A percentile compares a stretch with the other conserved stretches of the same genome.
Evolutionary conservation across 805 yeast species (phyloP).

Genomic region (Candida coquimbonensis): DNA sequence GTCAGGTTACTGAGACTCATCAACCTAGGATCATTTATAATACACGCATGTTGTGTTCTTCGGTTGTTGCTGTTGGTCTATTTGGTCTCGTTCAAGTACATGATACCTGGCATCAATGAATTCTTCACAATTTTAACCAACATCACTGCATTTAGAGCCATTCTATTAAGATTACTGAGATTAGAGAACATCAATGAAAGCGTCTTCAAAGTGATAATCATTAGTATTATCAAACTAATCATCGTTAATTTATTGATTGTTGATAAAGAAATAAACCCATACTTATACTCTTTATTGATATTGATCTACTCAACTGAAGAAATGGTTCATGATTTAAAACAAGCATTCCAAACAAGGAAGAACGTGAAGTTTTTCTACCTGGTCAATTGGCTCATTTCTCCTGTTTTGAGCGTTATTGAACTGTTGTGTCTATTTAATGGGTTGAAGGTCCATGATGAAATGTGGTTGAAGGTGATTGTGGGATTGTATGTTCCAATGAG

Average conservation of each 20-base stretch:
- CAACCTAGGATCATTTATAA: not conserved
- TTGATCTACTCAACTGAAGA: not conserved
- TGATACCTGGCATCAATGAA: conserved; percentile 1
- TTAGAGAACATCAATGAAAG: too few relatives aligned
- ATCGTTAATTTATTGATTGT: not conserved
- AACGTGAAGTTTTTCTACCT: not conserved
- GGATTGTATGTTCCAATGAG: too few relatives aligned
- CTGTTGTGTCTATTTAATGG: not conserved
- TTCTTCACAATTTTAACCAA: conserved; percentile 1
- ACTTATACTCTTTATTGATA: not conserved
- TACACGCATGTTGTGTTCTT: not conserved
- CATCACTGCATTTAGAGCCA: not conserved
- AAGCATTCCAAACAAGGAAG: not conserved
- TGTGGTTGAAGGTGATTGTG: too few relatives aligned
- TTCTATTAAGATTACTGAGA: not conserved
- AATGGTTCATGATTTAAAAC: not conserved
- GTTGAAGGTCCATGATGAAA: too few relatives aligned
- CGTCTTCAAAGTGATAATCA: too few relatives aligned
- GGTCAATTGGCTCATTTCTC: not conserved
- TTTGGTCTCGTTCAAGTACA: conserved; percentile 2
- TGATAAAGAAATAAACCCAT: not conserved
- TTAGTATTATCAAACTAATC: not conserved
- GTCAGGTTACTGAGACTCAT: not conserved
- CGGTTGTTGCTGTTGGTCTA: not conserved
- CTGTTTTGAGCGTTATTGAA: not conserved